Percentiles rank a stretch among this genome's conserved stretches.
Evolutionary conservation across 306 rosid species (phyloP).

Genomic region (Neltuma alba): DNA sequence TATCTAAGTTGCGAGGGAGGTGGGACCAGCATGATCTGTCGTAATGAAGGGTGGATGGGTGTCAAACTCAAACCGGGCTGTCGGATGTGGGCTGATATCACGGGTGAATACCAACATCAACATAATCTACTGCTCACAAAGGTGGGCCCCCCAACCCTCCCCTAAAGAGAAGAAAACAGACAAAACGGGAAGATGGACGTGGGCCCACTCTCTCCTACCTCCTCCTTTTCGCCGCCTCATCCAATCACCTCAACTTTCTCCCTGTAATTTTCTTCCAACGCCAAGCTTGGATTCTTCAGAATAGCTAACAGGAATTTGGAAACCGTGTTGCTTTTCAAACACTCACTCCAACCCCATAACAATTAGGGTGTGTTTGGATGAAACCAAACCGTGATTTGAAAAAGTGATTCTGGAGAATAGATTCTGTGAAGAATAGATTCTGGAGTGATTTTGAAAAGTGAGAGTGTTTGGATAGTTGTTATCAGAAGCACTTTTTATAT

Average conservation of each 20-base stretch:
- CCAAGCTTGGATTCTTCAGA: background rate
- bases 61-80: conserved; percentile 9
- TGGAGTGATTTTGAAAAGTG: no score
- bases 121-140: background rate
- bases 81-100: background rate
- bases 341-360: background rate
- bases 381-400: no score
- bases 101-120: background rate
- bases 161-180: background rate
- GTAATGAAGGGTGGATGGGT: background rate
- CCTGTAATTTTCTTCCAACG: background rate
- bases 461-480: no score
- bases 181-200: background rate
- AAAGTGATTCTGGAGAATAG: no score
- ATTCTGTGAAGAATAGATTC: no score
- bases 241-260: background rate
- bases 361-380: no score
- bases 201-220: background rate
- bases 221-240: background rate
- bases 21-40: background rate
- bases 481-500: no score
- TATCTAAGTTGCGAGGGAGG: background rate
- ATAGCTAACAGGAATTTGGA: background rate
- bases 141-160: background rate
- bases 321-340: background rate